Evolutionary conservation across 2,329 filamentous ascomycete species (phyloP).

Genomic region (Aspergillus sp.): DNA sequence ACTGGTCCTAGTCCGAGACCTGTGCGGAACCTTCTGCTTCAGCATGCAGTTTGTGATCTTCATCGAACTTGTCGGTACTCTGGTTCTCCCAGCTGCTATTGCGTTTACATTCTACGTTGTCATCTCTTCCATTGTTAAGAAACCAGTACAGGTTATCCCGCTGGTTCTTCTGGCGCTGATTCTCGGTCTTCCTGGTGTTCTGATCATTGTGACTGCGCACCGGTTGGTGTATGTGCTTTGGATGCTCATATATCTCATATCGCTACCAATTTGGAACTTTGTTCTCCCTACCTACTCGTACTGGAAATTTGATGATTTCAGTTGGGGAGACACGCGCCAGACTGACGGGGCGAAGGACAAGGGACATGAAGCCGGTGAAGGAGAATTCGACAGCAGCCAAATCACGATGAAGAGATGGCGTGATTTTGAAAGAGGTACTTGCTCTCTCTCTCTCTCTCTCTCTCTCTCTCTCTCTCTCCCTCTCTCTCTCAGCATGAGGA

Average conservation of each 20-base stretch:
- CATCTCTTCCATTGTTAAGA: conserved; percentile 75
- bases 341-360: conserved; percentile 89
- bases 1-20: conserved; percentile 86
- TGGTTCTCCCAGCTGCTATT: conserved; percentile 93
- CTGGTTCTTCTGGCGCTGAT: conserved; percentile 85
- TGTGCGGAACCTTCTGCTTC: conserved; percentile 99
- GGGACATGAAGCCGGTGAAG: conserved; percentile 75
- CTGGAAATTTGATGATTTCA: conserved; percentile 99
- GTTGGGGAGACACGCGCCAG: conserved; percentile 96
- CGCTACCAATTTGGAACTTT: conserved; percentile 96
- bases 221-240: conserved; percentile 86
- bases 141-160: conserved; percentile 78
- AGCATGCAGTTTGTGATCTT: conserved; percentile 99
- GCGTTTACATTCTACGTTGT: conserved; percentile 96
- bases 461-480: not conserved
- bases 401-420: conserved; percentile 99
- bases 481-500: not conserved
- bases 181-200: conserved; percentile 82
- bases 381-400: conserved; percentile 96
- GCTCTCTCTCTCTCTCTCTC: not conserved
- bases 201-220: conserved; percentile 91
- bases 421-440: conserved; percentile 78
- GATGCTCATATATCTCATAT: conserved; percentile 95
- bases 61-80: conserved; percentile 88
- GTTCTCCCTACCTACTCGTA: conserved; percentile 89